Evolutionary conservation across 441 rosid genomes (phyloP).

Genomic region (Bruguiera hainesii): DNA sequence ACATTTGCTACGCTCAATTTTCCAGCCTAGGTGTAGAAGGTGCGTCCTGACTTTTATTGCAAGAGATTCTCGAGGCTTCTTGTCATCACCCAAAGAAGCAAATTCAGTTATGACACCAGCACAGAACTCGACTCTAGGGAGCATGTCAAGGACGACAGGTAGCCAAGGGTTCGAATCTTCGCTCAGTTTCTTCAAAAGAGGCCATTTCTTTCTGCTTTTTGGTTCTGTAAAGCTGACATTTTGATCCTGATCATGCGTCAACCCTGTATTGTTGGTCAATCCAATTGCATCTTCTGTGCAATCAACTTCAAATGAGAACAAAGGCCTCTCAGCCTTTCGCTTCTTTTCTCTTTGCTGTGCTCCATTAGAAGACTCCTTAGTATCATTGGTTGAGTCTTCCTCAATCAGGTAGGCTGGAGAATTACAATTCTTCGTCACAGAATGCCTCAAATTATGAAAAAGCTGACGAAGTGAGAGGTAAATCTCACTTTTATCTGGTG

Average conservation of each 20-base stretch:
- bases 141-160: background rate
- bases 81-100: background rate
- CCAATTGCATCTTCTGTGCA: background rate
- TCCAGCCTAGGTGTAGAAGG: constrained; percentile 27
- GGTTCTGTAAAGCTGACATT: background rate
- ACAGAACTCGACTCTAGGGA: constrained; percentile 1
- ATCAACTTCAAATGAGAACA: background rate
- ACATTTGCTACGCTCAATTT: constrained; percentile 13
- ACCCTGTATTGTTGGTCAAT: background rate
- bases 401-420: background rate
- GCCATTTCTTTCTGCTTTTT: background rate
- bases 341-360: constrained; percentile 4
- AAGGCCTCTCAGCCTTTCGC: constrained; percentile 4
- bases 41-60: constrained; percentile 18
- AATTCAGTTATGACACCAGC: constrained; percentile 10
- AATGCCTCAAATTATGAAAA: constrained; percentile 17
- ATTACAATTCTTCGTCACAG: background rate
- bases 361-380: background rate
- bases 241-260: background rate
- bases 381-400: background rate
- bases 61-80: constrained; percentile 7
- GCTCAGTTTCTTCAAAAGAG: background rate
- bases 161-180: constrained; percentile 10
- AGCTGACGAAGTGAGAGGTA: constrained; percentile 25
- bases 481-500: constrained; percentile 18